phyloP scores from a whole-genome alignment of 805 yeast genomes.

The Candida sakaeoensis region DNA sequence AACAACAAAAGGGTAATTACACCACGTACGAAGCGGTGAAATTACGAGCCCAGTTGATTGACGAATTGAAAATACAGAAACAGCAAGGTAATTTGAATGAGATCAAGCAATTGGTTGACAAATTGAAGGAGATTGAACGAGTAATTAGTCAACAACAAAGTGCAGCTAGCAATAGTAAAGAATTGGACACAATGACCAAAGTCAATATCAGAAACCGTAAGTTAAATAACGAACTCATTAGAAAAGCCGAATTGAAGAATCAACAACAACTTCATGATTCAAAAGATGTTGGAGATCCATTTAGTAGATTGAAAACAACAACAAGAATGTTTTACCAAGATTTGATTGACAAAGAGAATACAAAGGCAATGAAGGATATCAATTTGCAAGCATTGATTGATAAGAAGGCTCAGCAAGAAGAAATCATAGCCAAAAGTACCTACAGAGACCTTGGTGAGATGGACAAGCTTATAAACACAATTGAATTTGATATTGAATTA shows the following conservation, averaged over 20 bases:
- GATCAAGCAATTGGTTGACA: conserved; percentile 26
- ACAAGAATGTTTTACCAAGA: conserved; percentile 76
- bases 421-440: conserved; percentile 44
- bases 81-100: conserved; percentile 46
- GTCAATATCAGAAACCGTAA: conserved; percentile 85
- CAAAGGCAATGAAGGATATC: conserved; percentile 54
- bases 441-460: conserved; percentile 57
- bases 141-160: conserved; percentile 41
- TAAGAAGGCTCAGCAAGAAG: conserved; percentile 44
- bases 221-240: conserved; percentile 69
- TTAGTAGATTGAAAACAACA: conserved; percentile 82
- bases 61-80: conserved; percentile 70
- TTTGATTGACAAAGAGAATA: conserved; percentile 53
- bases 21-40: conserved; percentile 61
- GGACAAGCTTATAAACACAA: conserved; percentile 45
- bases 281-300: conserved; percentile 67
- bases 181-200: conserved; percentile 50
- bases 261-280: conserved; percentile 37
- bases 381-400: conserved; percentile 37
- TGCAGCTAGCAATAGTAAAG: conserved; percentile 31
- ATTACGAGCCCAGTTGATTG: conserved; percentile 66
- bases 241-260: conserved; percentile 66
- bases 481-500: conserved; percentile 40
- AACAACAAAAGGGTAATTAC: conserved; percentile 11
- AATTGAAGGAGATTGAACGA: conserved; percentile 42